Evolutionary conservation across 805 yeast genomes (phyloP), one percentile per base, ranked within the genome.

Genomic region (Kodamaea laetipori): DNA sequence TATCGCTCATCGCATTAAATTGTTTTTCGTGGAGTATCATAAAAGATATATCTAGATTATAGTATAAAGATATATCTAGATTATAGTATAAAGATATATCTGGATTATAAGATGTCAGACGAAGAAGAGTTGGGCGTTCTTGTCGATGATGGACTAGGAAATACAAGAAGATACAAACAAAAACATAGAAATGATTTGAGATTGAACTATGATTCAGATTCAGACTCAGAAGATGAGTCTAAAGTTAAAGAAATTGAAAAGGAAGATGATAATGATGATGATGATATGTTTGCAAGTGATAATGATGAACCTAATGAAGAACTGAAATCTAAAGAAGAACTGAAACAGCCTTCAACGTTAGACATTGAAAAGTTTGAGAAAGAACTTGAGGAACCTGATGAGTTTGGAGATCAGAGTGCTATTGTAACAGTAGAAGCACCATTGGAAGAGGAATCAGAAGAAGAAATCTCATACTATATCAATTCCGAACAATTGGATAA

Each of bases 281-380:
- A 67, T 27, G 78, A 74, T 52, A 74, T 74, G 72, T 69, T 66
- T 55, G 75, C 72, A 2, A 60, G 66, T 46, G 63, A 44, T 44
- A 56, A 17, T 39, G 39, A 47, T 4, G 27, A 33, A 13, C 11
- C 19, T 23, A 68, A 63, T 23, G 73, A 67, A 24, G 78, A 74
- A 56, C n/a, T 41, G 6, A 30, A 25, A 8, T 6, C 12, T 38
- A 13, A 49, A 41, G 39, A 17, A 19, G 32, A 49, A 45, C 46
- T 40, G 28, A 38, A 27, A 31, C 26, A 39, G 19, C 25, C 41
- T 11, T 23, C 40, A 27, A 36, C 16, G 41, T 28, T 73, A 43
- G 71, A 74, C 37, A 56, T 71, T 49, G 55, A 60, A 4, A 53
- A 64, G 45, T 71, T 74, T 44, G 73, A 72, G 17, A 40, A 44